Base-by-base conservation (phyloP, 176 grass and related monocot species). In the Hordeum marinum region DNA sequence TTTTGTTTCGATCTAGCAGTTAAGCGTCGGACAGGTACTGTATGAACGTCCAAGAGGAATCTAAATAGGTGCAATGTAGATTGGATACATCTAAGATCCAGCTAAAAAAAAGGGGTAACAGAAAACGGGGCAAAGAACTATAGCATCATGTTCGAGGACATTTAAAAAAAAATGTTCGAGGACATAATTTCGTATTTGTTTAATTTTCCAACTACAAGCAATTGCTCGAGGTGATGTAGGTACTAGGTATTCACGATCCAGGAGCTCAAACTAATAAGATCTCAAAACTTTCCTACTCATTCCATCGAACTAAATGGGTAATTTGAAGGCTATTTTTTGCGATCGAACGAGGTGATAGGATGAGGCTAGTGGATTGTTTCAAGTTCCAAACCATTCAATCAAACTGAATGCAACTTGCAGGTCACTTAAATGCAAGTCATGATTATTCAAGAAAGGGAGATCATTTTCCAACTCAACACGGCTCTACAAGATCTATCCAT, bases 401-500 rank as follows among this genome's bases (percentile, higher is more conserved):
- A 41, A 83, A 36, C 11, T 59, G 80, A 79, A 46, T 64, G 43
- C 23, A 79, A 68, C 58, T 79, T 63, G 39, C 21, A 60, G 46
- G 59, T 39, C 65, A 64, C 73, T 74, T 72, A 37, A 73, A 72
- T 58, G 40, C 54, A 55, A 81, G 18, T 82, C 55, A 32, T 26
- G 41, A 27, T 82, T 54, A 27, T 82, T 54, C 61, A 17, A 42
- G 31, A 59, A 20, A 82, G 12, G 46, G 35, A 29, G 35, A 29
- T 29, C n/a, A 66, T 41, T 74, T 29, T 62, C 67, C 67, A 63
- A 39, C 62, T 23, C 37, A 63, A 34, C 40, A 50, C 41, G 20
- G 9, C 11, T 52, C 34, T 20, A 78, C 26, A 60, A 84, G 75
- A 79, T 83, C 65, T 86, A 86, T 79, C 65, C 78, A 29, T 7